Percentiles rank a stretch among this genome's conserved stretches.
Conservation (phyloP, 345 rosid genomes). For the Camelina hispida region DNA sequence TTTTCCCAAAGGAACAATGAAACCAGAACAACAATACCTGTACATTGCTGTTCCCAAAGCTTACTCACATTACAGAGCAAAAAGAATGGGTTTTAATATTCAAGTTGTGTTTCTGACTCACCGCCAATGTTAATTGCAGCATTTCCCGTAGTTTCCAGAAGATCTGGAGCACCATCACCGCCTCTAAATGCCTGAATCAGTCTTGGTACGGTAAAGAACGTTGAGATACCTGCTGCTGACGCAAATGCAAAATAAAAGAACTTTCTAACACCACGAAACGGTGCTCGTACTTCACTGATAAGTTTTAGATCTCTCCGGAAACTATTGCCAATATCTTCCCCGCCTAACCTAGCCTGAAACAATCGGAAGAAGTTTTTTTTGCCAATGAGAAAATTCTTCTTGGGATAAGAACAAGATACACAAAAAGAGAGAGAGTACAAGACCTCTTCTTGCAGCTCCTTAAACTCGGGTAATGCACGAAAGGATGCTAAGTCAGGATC, state of each 20-base stretch:
- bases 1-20: conserved; percentile 87
- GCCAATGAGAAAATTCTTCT: conserved; percentile 4
- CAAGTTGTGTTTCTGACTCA: conserved; percentile 40
- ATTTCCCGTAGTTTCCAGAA: conserved; percentile 75
- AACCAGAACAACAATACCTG: conserved; percentile 85
- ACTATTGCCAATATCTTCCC: conserved; percentile 89
- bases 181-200: conserved; percentile 70
- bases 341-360: conserved; percentile 88
- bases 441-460: conserved; percentile 96
- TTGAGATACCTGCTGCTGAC: conserved; percentile 94
- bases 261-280: conserved; percentile 88
- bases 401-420: background rate
- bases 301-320: conserved; percentile 95
- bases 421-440: conserved; percentile 10
- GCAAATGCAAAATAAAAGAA: conserved; percentile 80
- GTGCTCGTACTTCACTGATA: conserved; percentile 97
- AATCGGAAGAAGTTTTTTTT: background rate
- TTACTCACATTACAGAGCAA: conserved; percentile 56
- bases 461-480: conserved; percentile 91
- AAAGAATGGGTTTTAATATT: background rate
- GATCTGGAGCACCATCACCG: conserved; percentile 84
- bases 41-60: conserved; percentile 66
- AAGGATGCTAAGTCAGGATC: conserved; percentile 97
- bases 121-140: conserved; percentile 91
- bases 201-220: conserved; percentile 82